These are phyloP conservation scores for Rhodotorula sp. DNA, from an alignment of 1,284 basidiomycete species.

Conservation along the genomic window DNA sequence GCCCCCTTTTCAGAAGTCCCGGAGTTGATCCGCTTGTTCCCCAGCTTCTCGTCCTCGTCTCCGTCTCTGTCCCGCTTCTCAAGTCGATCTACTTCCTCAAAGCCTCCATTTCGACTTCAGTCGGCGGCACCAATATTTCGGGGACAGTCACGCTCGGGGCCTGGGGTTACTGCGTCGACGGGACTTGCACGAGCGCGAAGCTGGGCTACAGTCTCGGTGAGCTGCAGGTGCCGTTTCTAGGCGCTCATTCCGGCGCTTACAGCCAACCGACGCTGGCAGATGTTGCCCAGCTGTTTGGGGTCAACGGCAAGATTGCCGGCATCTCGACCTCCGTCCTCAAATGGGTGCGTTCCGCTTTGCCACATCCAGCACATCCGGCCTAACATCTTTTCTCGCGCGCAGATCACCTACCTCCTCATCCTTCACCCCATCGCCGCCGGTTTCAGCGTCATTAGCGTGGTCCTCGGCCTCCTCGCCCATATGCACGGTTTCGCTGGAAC, in stretches of 20 bases:
- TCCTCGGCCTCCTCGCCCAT: conserved; percentile 39
- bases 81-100: conserved; percentile 43
- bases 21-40: not conserved
- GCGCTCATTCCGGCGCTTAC: not conserved
- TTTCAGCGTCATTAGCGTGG: conserved; percentile 32
- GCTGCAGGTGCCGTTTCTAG: not conserved
- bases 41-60: conserved; percentile 37
- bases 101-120: conserved; percentile 26
- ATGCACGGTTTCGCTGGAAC: conserved; percentile 35
- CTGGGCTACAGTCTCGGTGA: conserved; percentile 38
- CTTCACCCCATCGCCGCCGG: conserved; percentile 44
- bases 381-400: not conserved
- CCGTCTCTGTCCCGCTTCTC: conserved; percentile 41
- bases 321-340: conserved; percentile 42
- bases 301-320: conserved; percentile 10
- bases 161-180: conserved; percentile 41
- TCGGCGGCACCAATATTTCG: conserved; percentile 17
- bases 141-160: conserved; percentile 36
- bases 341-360: conserved; percentile 11
- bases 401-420: conserved; percentile 43
- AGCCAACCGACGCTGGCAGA: not conserved
- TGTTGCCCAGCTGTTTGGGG: conserved; percentile 20
- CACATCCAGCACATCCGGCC: not conserved
- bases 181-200: conserved; percentile 26
- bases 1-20: rapidly evolving